Conservation (phyloP, 352 stramenopile genomes). For the Phytophthora pluvialis region DNA sequence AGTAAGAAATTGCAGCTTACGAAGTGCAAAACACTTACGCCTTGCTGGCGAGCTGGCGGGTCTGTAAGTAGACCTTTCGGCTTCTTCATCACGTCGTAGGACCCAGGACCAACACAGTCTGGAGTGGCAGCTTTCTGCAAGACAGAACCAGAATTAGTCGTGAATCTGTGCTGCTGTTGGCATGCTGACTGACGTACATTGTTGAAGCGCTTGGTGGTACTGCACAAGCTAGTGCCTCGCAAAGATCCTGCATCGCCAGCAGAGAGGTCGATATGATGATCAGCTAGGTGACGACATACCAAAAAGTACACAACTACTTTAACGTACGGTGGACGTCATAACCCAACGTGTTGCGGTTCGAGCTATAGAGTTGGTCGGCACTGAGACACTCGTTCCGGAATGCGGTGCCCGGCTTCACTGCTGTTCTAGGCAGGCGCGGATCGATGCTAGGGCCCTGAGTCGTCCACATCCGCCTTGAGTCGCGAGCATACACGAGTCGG, state of each 20-base stretch:
- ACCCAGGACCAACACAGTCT: constrained; percentile 59
- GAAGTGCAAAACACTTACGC: constrained; percentile 19
- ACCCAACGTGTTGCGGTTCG: constrained; percentile 55
- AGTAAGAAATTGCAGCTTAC: background rate
- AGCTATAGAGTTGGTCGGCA: constrained; percentile 75
- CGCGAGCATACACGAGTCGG: constrained; percentile 35
- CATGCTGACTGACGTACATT: constrained; percentile 20
- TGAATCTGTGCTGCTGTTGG: background rate
- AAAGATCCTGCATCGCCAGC: constrained; percentile 46
- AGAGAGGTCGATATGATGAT: too few species aligned
- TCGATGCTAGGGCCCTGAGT: constrained; percentile 53
- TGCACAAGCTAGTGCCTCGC: constrained; percentile 72
- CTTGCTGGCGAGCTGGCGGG: constrained; percentile 28
- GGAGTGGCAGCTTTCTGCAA: constrained; percentile 54
- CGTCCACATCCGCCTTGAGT: constrained; percentile 63
- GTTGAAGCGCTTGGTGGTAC: constrained; percentile 65
- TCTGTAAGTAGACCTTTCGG: constrained; percentile 29
- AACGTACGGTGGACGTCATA: constrained; percentile 72
- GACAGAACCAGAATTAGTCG: background rate
- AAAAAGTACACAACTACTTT: background rate
- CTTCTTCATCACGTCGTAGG: constrained; percentile 53
- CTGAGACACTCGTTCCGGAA: constrained; percentile 70
- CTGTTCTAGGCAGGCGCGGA: constrained; percentile 57
- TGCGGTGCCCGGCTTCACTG: constrained; percentile 58
- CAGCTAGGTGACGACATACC: too few species aligned